Evolutionary conservation across 2,329 filamentous ascomycete genomes (phyloP), one percentile per base, ranked within the genome.

Genomic region (Ophiostoma tasmaniense): DNA sequence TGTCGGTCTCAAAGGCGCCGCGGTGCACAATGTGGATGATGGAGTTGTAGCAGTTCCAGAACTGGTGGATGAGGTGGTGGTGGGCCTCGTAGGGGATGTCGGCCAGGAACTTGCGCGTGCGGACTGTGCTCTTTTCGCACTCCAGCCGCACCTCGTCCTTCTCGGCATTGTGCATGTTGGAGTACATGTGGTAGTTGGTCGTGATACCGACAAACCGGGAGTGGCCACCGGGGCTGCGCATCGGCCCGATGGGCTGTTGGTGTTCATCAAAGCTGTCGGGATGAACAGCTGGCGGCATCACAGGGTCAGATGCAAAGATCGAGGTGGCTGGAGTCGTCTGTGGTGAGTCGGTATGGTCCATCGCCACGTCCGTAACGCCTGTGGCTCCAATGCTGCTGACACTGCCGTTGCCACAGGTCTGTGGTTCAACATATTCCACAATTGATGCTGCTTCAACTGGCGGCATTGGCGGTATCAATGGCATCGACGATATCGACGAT

Each of bases 21-120:
- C 67, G 65, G 65, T 73, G 69, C 17, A 73, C 67, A 17, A 73
- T 66, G 52, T 71, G 72, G 59, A 73, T 71, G 59, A 73, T 71
- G 13, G 68, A 67, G 70, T 73, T 73, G 71, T 72, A 70, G 52
- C 67, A 68, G 17, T 71, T 69, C 71, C 71, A 72, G 59, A 72
- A 73, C 42, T 70, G 68, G 35, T 71, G 37, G 67, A 73, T 72
- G 6, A 73, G 70, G 39, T 73, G 71, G n/a, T 69, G 33, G 65
- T 73, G 71, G 17, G 72, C 71, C 10, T 69, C 71, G 14, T 69
- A 35, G 2, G 67, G 64, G 8, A 73, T 66, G n/a, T 30, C 35
- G 37, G 69, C 52, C n/a, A 70, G 30, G 20, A 70, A 37, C 37
- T 11, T 33, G 52, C 67, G 69, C 20, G 50, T 55, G 2, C 50